Percentiles rank a stretch among this genome's conserved stretches.
These are phyloP conservation scores for Entrophospora sp. DNA, from an alignment of 192 early-diverging fungal species.

Conservation along the genomic window DNA sequence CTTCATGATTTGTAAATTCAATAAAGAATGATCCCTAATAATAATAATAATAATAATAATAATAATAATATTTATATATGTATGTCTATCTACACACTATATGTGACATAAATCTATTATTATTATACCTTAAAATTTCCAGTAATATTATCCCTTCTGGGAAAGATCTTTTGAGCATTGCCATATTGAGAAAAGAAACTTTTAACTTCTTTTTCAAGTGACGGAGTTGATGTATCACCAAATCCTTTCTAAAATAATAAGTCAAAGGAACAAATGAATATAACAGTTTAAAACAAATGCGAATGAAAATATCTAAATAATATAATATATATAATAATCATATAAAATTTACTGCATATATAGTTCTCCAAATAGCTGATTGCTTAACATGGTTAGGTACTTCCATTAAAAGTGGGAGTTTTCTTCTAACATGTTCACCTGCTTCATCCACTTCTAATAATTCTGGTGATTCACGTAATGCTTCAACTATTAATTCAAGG, in stretches of 20 bases:
- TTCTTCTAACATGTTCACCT: constrained; percentile 38
- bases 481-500: constrained; percentile 37
- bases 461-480: constrained; percentile 41
- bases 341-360: constrained; percentile 42
- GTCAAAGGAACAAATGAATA: constrained; percentile 18
- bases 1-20: constrained; percentile 39
- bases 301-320: background rate
- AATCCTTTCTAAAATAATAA: constrained; percentile 30
- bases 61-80: no score
- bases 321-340: background rate
- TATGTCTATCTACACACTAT: no score
- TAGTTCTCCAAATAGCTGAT: constrained; percentile 24
- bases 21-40: constrained; percentile 46
- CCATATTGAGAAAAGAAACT: constrained; percentile 32
- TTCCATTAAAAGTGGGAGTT: constrained; percentile 4
- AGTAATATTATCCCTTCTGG: constrained; percentile 20
- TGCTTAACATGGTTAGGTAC: constrained; percentile 3
- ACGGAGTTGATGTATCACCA: constrained; percentile 23
- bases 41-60: background rate
- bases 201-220: constrained; percentile 34
- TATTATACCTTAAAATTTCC: constrained; percentile 25
- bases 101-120: no score
- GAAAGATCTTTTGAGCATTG: constrained; percentile 34
- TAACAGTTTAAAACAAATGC: background rate
- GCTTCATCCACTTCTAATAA: constrained; percentile 47